Base-by-base conservation (phyloP, 1,139 yeast species). In the Kodamaea derodonti region DNA sequence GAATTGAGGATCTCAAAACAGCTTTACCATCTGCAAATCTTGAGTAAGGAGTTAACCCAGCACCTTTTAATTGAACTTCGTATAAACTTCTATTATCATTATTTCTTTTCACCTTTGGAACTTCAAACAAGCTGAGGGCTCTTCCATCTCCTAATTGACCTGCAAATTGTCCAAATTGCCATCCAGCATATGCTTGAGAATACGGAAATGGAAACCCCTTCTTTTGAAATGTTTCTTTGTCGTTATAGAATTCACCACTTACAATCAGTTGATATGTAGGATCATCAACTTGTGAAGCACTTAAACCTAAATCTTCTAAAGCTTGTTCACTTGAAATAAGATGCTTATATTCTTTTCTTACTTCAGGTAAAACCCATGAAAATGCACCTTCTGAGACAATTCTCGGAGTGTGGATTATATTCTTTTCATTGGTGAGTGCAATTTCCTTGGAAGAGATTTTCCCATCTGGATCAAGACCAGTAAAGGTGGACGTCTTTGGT, bases 11-110 rank as follows among this genome's bases (percentile, higher is more conserved):
- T 42, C 97, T 62, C 16, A 92, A 53, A 2, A 88, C 95, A 0
- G 97, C 97, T 51, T 87, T 88, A 2, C 98, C 98, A 58, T 92
- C 98, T 0, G 97, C 97, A 69, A 90, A 90, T 38, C 98, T 69
- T 0, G 95, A 84, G 55, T 72, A 92, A 1, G 97, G 97, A 0
- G 97, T 90, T 51, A 76, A 64, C 0, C 98, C 98, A 1, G 94
- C 80, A 0, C 98, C 98, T 59, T 90, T 92, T 41, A 90, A 60
- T 59, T 92, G 97, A 3, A 90, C 42, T 47, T 85, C 95, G 47
- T 72, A 81, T 29, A 54, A 56, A 1, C 37, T 38, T 16, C 74
- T 45, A 40, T 67, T 51, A 11, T n/a, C 24, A 4, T 16, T 26
- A 4, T 18, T 15, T 3, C 44, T 31, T 9, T 12, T 11, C 17